These are phyloP conservation scores for Inga laurina DNA, from an alignment of 306 rosid species.

Conservation along the genomic window DNA sequence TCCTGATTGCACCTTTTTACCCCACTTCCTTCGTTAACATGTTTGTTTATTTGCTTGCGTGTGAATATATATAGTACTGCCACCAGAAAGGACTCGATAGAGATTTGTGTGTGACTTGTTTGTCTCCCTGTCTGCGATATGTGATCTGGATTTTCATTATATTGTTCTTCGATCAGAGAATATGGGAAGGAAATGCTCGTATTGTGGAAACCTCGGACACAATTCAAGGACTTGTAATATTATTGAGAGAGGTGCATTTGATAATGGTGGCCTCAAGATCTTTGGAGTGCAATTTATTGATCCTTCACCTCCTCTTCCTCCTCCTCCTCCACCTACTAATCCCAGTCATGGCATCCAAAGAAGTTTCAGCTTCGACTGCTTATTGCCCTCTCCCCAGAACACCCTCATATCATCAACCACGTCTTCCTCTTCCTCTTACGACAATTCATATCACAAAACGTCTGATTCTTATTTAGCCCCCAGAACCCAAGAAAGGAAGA, in stretches of 20 bases:
- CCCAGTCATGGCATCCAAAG: conserved; percentile 37
- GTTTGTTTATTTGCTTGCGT: neutral
- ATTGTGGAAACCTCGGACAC: conserved; percentile 88
- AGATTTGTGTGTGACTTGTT: conserved; percentile 17
- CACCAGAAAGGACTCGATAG: conserved; percentile 62
- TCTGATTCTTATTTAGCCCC: conserved; percentile 41
- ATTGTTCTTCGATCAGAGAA: conserved; percentile 14
- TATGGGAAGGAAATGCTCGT: conserved; percentile 89
- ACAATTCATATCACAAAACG: conserved; percentile 35
- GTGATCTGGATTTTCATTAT: conserved; percentile 7
- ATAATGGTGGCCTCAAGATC: conserved; percentile 48
- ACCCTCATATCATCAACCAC: neutral
- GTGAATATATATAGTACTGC: neutral
- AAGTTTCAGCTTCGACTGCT: conserved; percentile 60
- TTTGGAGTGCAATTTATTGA: conserved; percentile 70
- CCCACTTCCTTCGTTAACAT: conserved; percentile 36
- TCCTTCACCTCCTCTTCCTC: neutral
- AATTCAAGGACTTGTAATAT: conserved; percentile 85
- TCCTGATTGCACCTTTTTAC: conserved; percentile 44
- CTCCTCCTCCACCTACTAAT: neutral
- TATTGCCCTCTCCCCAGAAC: conserved; percentile 20
- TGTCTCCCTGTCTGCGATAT: neutral
- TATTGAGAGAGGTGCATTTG: conserved; percentile 19
- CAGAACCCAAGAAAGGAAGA: conserved; percentile 53
- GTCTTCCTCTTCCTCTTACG: conserved; percentile 30